Evolutionary conservation across 768 basidiomycete genomes (phyloP).

Genomic region (Suillus subalutaceus): DNA sequence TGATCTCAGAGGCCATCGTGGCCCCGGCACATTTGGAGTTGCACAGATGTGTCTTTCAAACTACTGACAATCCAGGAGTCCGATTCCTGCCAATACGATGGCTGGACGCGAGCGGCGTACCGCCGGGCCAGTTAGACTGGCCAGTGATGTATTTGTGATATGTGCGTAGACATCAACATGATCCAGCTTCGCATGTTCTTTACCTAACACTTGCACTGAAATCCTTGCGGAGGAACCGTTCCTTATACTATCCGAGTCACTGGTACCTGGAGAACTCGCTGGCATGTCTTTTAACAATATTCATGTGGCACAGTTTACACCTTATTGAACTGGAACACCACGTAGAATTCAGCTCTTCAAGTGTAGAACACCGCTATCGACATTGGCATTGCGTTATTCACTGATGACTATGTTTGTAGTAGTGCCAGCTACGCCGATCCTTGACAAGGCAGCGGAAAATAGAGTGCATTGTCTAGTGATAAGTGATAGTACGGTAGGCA

Average conservation of each 20-base stretch:
- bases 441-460: not conserved
- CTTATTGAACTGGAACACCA: not conserved
- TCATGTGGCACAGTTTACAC: not conserved
- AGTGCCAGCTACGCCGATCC: not conserved
- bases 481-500: conserved; percentile 4
- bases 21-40: not conserved
- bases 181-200: not conserved
- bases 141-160: not conserved
- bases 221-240: not conserved
- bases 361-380: not conserved
- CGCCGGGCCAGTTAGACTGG: not conserved
- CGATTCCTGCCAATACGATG: not conserved
- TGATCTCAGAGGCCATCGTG: not conserved
- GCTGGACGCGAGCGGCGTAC: not conserved
- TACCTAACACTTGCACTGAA: not conserved
- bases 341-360: not conserved
- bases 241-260: not conserved
- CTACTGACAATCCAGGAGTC: not conserved
- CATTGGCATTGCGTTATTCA: too few species aligned
- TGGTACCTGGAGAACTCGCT: not conserved
- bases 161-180: not conserved
- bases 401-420: not conserved
- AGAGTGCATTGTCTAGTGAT: not conserved
- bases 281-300: not conserved
- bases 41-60: not conserved